A percentile compares a stretch with the other conserved stretches of the same genome.
Conservation (phyloP, 352 stramenopile genomes). For the Phytophthora pseudosyringae region DNA sequence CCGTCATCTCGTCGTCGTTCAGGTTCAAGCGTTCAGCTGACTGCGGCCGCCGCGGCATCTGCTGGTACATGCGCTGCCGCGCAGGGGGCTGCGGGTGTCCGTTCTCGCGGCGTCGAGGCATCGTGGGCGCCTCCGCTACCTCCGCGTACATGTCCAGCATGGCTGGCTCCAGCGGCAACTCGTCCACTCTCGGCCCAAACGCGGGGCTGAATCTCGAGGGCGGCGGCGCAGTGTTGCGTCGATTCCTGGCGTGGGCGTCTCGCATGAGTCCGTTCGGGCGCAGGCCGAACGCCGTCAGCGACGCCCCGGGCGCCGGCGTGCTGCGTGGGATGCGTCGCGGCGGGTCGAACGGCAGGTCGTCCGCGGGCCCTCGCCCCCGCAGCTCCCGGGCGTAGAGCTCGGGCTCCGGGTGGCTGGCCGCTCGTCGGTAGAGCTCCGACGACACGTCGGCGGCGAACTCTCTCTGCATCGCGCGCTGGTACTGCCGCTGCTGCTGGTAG, state of each 20-base stretch:
- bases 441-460: conserved; percentile 24
- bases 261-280: conserved; percentile 16
- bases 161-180: conserved; percentile 28
- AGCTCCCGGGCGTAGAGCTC: conserved; percentile 29
- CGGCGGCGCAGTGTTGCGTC: conserved; percentile 16
- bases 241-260: conserved; percentile 8
- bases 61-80: conserved; percentile 29
- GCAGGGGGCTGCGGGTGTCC: conserved; percentile 20
- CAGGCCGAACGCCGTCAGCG: conserved; percentile 27
- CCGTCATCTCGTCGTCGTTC: conserved; percentile 14
- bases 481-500: conserved; percentile 48
- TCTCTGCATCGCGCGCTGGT: conserved; percentile 33
- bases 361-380: conserved; percentile 13
- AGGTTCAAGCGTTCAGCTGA: conserved; percentile 7
- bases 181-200: conserved; percentile 19
- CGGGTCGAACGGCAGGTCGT: conserved; percentile 21
- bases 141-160: conserved; percentile 34
- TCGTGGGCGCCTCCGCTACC: conserved; percentile 7
- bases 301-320: conserved; percentile 19
- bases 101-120: conserved; percentile 29
- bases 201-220: conserved; percentile 6
- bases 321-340: conserved; percentile 49
- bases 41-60: conserved; percentile 19
- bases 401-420: conserved; percentile 17
- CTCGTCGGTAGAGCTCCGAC: conserved; percentile 34